Base-by-base conservation (phyloP, 495 filamentous ascomycete genomes). In the Hypoxylon subgilvum region DNA sequence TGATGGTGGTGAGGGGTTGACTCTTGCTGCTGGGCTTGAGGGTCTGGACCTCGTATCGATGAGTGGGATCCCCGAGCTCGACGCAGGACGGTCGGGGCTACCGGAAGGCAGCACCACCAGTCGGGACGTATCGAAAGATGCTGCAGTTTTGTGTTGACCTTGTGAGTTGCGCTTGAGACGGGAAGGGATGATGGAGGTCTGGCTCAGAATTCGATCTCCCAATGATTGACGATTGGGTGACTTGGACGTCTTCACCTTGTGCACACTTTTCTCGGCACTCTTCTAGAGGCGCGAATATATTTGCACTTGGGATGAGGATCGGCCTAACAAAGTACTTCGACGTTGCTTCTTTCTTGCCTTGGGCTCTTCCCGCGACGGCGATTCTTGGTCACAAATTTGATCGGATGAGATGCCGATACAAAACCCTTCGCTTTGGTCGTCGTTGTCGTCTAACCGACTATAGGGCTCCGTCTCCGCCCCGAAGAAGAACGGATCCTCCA, bases 401-500 rank as follows among this genome's bases (percentile, higher is more conserved):
- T 58, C 53, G 3, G 38, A 23, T 1, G 34, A 47, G 2, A 52
- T 25, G 9, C 45, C 38, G 45, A 50, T 36, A 9, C 45, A 38
- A 8, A 36, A 41, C n/a, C 13, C 30, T 18, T 62, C 51, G 14
- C 42, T 22, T 6, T 44, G 28, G 30, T 56, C 35, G 27, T 46
- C 54, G 13, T 48, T 30, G 25, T 58, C 35, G 27, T 50, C 54
- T 18, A 65, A 12, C 27, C 30, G 49, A 43, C 31, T 54, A 39
- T 65, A 65, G 4, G 53, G 40, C n/a, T 57, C 59, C 12, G 14
- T 40, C 12, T 65, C 51, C 21, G 61, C 57, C n/a, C 51, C 58
- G 45, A 62, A 65, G 50, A 65, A 65, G 42, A 69, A 69, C 0
- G 67, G 64, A 41, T 69, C 57, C 31, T 67, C 61, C 16, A 69